Conservation (phyloP, 1,139 yeast species). For the Meyerozyma sp. region DNA sequence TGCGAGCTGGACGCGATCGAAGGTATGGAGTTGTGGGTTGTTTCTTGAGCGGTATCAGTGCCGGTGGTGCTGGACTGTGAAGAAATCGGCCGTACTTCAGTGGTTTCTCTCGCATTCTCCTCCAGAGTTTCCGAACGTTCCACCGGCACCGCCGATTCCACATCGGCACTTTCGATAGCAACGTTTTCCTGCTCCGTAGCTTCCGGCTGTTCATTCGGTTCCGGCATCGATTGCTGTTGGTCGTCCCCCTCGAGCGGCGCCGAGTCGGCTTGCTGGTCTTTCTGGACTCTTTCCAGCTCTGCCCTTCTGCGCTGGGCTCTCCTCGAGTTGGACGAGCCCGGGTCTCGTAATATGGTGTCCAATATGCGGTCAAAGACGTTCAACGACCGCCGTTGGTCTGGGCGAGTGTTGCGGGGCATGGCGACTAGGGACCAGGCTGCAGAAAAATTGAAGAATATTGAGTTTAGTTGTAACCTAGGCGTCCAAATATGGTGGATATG, state of each 20-base stretch:
- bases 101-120: background rate
- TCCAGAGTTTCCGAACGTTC: background rate
- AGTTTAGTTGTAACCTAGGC: background rate
- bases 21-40: background rate
- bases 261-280: background rate
- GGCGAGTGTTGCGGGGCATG: background rate
- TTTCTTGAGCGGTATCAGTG: background rate
- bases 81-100: background rate
- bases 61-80: background rate
- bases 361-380: slow-evolving; percentile 1
- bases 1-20: background rate
- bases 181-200: background rate
- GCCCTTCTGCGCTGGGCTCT: background rate
- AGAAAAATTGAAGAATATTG: background rate
- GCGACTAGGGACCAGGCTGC: background rate
- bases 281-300: background rate
- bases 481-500: too few relatives aligned
- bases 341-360: background rate
- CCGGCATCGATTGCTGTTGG: background rate
- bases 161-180: background rate
- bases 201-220: background rate
- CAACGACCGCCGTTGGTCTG: background rate
- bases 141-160: background rate
- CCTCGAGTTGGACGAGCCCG: background rate
- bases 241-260: background rate